Evolutionary conservation across 345 rosid genomes (phyloP).

Genomic region (Kernera saxatilis): DNA sequence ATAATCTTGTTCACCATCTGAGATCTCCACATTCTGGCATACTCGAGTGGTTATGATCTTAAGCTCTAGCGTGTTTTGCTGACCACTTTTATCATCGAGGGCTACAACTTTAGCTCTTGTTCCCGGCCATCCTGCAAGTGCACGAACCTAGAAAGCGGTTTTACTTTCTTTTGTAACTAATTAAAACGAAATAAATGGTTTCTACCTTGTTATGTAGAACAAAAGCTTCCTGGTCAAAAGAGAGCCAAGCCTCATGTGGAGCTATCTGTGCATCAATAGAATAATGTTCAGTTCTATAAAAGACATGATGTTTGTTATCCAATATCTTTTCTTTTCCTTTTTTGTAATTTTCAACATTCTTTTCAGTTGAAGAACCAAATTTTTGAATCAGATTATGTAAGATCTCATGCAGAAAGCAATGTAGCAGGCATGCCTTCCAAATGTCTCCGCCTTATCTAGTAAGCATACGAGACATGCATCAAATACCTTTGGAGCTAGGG

Average conservation of each 20-base stretch:
- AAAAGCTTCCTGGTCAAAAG: slow-evolving; percentile 65
- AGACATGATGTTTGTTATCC: neutral
- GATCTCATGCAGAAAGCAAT: neutral
- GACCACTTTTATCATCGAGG: slow-evolving; percentile 37
- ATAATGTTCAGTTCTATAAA: neutral
- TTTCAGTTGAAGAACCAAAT: neutral
- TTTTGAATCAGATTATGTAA: neutral
- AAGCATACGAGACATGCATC: neutral
- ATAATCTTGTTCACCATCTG: slow-evolving; percentile 34
- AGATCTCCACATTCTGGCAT: slow-evolving; percentile 11
- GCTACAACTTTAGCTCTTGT: slow-evolving; percentile 67
- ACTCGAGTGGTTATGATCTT: slow-evolving; percentile 75
- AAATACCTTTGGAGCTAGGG: slow-evolving; percentile 84
- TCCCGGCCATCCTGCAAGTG: slow-evolving; percentile 99
- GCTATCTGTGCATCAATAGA: slow-evolving; percentile 45
- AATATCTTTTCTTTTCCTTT: too few relatives aligned
- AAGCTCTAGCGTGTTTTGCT: slow-evolving; percentile 43
- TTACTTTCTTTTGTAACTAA: neutral
- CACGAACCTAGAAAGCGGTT: slow-evolving; percentile 69
- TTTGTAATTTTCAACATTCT: neutral
- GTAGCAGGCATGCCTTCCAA: neutral
- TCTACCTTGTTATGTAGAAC: slow-evolving; percentile 80
- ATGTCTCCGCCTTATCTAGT: neutral
- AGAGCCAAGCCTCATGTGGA: slow-evolving; percentile 86
- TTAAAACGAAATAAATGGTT: neutral